Percentiles rank a stretch among this genome's conserved stretches.
Evolutionary conservation across 306 rosid genomes (phyloP).

Genomic region (Purshia tridentata): DNA sequence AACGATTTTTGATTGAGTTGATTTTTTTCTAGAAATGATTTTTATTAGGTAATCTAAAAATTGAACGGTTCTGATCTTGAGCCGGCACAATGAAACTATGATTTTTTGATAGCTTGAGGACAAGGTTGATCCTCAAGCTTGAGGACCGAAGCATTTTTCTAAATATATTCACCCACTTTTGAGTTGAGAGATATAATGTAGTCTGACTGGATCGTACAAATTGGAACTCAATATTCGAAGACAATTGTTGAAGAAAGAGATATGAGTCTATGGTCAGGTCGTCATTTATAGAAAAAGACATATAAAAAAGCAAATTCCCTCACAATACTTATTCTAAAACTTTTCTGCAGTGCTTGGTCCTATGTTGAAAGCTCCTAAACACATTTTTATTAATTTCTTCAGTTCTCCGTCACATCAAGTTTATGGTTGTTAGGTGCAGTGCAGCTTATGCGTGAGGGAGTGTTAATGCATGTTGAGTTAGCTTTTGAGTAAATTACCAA

Average conservation of each 20-base stretch:
- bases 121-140: too few species aligned
- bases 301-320: conserved; percentile 64
- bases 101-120: too few species aligned
- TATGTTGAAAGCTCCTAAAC: background rate
- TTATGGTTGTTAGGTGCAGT: background rate
- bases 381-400: background rate
- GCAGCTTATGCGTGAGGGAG: background rate
- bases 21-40: too few species aligned
- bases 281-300: conserved; percentile 12
- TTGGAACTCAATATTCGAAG: conserved; percentile 19
- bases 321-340: conserved; percentile 58
- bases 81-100: too few species aligned
- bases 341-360: conserved; percentile 31
- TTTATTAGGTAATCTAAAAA: too few species aligned
- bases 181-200: background rate
- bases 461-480: background rate
- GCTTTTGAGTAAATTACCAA: background rate
- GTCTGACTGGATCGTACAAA: conserved; percentile 17
- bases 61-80: too few species aligned
- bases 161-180: conserved; percentile 11
- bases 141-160: too few species aligned
- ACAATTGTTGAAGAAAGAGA: conserved; percentile 47
- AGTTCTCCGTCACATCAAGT: background rate
- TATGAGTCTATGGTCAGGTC: conserved; percentile 14
- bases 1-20: too few species aligned